Base-by-base conservation (phyloP, 441 rosid species). In the Gossypium laxum region DNA sequence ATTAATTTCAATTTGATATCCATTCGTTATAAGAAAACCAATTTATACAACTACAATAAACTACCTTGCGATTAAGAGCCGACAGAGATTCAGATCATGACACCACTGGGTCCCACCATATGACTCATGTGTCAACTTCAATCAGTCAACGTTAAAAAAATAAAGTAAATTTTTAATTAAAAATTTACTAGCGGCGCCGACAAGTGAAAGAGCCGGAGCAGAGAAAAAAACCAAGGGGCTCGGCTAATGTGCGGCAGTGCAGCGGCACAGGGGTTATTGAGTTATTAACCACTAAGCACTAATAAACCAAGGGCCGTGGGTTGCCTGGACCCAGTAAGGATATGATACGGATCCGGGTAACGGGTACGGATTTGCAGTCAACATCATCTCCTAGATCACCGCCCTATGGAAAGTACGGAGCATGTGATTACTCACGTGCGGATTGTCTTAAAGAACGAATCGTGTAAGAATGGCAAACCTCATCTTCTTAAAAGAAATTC, bases 51-150 rank as follows among this genome's bases (percentile, higher is more conserved):
- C 41, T 30, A 30, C 1, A 30, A 3, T 4, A 3, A 28, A 28
- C 32, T 26, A 26, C 48, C 0, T 34, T 7, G 4, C 28, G 5
- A 4, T 11, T 19, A 38, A 1, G 11, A 75, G 38, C 72, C 77
- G 85, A 77, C 85, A 77, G 43, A 77, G 72, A 72, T 75, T 77
- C 79, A 77, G 78, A 79, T 18, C 75, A 77, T 71, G 72, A 50
- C 80, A 66, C 71, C 81, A 73, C n/a, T 0, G 0, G 73, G 58
- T n/a, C 75, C 74, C 73, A 19, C 30, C 1, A 5, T 0, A 12
- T 12, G 70, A 67, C 70, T 63, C 74, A 59, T 66, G 72, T 59
- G 72, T 69, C 32, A 59, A 0, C 2, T 2, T 1, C 50, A 8
- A 0, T 3, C 54, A 2, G 73, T 43, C 76, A 76, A 78, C 72